Percentiles rank a stretch among this genome's conserved stretches.
These are phyloP conservation scores for Entrophospora sp. DNA, from an alignment of 192 early-diverging fungal species.

Conservation along the genomic window DNA sequence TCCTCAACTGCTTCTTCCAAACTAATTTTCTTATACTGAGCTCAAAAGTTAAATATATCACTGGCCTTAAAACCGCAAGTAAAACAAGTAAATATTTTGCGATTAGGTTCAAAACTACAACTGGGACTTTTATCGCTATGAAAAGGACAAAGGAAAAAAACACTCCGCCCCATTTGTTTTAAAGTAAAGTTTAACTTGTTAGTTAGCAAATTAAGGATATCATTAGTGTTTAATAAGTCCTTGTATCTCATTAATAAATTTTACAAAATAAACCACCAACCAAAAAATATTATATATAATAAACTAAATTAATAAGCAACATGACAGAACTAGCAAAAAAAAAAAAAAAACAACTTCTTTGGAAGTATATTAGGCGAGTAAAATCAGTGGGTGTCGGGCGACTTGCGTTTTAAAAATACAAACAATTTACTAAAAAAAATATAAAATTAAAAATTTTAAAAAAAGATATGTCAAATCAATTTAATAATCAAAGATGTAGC, in stretches of 20 bases:
- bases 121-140: constrained; percentile 6
- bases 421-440: background rate
- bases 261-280: background rate
- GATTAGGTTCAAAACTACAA: constrained; percentile 11
- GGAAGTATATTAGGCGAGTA: background rate
- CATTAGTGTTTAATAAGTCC: constrained; percentile 13
- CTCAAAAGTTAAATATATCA: constrained; percentile 12
- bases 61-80: constrained; percentile 6
- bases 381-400: background rate
- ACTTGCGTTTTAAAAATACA: background rate
- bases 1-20: background rate
- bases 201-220: constrained; percentile 2
- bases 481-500: background rate
- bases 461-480: background rate
- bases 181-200: background rate
- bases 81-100: constrained; percentile 16
- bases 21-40: background rate
- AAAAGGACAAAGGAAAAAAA: constrained; percentile 16
- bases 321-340: too few species aligned
- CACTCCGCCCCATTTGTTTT: background rate
- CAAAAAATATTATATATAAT: too few species aligned
- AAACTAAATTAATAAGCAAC: too few species aligned
- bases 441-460: background rate
- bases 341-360: background rate
- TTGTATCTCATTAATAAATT: constrained; percentile 11